Evolutionary conservation across 768 basidiomycete genomes (phyloP).

Genomic region (Hypholoma sublateritium): DNA sequence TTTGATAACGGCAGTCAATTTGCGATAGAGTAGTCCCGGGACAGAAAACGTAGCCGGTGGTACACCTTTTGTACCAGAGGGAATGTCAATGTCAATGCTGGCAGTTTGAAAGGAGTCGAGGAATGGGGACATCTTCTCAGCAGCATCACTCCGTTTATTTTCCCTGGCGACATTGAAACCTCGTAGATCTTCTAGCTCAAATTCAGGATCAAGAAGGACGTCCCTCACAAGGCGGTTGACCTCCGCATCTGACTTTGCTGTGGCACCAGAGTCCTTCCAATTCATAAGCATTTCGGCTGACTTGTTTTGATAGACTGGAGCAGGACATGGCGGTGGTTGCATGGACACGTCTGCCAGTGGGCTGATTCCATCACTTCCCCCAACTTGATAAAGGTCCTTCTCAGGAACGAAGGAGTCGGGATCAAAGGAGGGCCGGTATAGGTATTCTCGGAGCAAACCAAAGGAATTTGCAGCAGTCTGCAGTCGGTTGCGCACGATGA

Average conservation of each 20-base stretch:
- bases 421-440: constrained; percentile 27
- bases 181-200: constrained; percentile 16
- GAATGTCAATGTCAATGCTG: constrained; percentile 20
- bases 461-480: constrained; percentile 23
- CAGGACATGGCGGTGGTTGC: neutral
- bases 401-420: constrained; percentile 22
- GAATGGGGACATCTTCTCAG: constrained; percentile 11
- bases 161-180: constrained; percentile 18
- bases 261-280: constrained; percentile 22
- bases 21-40: constrained; percentile 24
- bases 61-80: constrained; percentile 18
- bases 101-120: constrained; percentile 15
- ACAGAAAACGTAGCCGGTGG: constrained; percentile 19
- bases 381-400: too few relatives aligned
- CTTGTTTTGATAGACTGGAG: constrained; percentile 4
- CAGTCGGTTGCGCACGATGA: constrained; percentile 19
- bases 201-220: constrained; percentile 20
- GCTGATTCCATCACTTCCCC: constrained; percentile 3
- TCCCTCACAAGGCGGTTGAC: constrained; percentile 20
- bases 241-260: constrained; percentile 14
- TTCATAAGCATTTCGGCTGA: constrained; percentile 19
- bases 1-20: constrained; percentile 20
- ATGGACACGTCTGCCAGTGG: neutral
- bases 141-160: constrained; percentile 13
- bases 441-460: constrained; percentile 23